Conservation (phyloP, 139 green algal genomes). For the Microglena sp. region DNA sequence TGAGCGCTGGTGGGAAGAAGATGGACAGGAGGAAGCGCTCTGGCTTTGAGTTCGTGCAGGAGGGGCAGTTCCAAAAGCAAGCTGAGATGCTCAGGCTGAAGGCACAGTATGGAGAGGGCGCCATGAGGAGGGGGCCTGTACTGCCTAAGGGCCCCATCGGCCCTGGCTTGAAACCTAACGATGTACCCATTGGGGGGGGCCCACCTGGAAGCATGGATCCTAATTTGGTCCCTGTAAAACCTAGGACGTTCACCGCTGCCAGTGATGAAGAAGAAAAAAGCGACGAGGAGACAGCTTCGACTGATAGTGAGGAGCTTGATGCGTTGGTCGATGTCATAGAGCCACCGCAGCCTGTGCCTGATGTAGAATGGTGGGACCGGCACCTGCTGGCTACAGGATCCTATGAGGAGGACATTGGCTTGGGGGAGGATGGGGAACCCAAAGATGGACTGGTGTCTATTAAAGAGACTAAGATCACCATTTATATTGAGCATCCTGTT, state of each 20-base stretch:
- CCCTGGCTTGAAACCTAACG: constrained; percentile 5
- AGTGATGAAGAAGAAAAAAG: too few relatives aligned
- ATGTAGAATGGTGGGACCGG: constrained; percentile 67
- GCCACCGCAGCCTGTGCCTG: constrained; percentile 50
- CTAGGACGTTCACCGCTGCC: constrained; percentile 7
- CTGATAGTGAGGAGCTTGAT: not conserved
- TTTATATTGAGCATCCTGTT: constrained; percentile 79
- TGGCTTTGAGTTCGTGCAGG: constrained; percentile 48
- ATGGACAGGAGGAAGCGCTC: constrained; percentile 16
- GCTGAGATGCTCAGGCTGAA: constrained; percentile 41
- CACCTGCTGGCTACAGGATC: constrained; percentile 42
- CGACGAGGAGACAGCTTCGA: not conserved
- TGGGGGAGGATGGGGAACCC: not conserved
- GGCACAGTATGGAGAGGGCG: constrained; percentile 51
- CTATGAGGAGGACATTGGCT: constrained; percentile 33
- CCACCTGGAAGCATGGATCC: constrained; percentile 16
- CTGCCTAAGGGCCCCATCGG: constrained; percentile 16
- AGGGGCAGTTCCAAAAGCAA: constrained; percentile 50
- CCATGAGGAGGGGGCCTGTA: constrained; percentile 8
- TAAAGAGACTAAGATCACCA: constrained; percentile 43
- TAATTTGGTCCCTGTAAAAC: constrained; percentile 57
- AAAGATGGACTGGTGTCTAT: not conserved
- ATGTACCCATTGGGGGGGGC: constrained; percentile 10
- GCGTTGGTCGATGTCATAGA: constrained; percentile 13
- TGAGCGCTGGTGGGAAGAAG: too few relatives aligned